Conservation (phyloP, 352 stramenopile genomes). For the Globisporangium uncinulatum region DNA sequence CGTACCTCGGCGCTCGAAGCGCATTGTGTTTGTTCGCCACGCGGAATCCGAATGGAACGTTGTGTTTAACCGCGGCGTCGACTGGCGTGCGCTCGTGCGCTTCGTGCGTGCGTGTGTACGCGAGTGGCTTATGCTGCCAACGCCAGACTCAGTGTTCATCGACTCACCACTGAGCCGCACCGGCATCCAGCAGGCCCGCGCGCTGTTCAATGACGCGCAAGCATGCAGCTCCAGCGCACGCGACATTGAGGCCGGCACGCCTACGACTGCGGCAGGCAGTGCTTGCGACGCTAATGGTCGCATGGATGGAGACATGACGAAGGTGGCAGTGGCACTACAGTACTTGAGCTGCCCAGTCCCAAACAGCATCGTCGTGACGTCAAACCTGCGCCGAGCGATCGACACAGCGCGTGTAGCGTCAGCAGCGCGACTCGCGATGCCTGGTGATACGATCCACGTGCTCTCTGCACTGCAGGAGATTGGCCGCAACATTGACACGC, state of each 20-base stretch:
- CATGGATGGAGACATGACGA: slow-evolving; percentile 6
- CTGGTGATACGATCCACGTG: slow-evolving; percentile 68
- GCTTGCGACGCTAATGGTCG: background rate
- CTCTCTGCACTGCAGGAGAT: slow-evolving; percentile 83
- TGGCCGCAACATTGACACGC: slow-evolving; percentile 78
- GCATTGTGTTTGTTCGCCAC: slow-evolving; percentile 81
- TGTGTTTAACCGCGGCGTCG: slow-evolving; percentile 79
- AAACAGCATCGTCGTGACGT: slow-evolving; percentile 58
- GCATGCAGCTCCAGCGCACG: too few species aligned
- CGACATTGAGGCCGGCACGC: background rate
- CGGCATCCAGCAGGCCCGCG: slow-evolving; percentile 52
- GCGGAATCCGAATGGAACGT: slow-evolving; percentile 87
- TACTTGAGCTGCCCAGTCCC: slow-evolving; percentile 44
- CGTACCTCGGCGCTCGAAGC: slow-evolving; percentile 22
- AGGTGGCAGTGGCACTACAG: slow-evolving; percentile 23
- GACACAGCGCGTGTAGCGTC: slow-evolving; percentile 78
- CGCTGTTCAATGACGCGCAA: slow-evolving; percentile 28
- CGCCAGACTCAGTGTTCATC: slow-evolving; percentile 72
- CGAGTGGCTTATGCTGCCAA: slow-evolving; percentile 68
- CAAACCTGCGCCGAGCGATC: slow-evolving; percentile 71
- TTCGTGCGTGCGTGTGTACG: slow-evolving; percentile 48
- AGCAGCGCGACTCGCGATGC: slow-evolving; percentile 39
- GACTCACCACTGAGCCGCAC: slow-evolving; percentile 75
- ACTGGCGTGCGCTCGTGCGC: slow-evolving; percentile 29
- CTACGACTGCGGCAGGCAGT: slow-evolving; percentile 2